phyloP scores from a whole-genome alignment of 257 asterid species.

The Nicotiana paniculata region DNA sequence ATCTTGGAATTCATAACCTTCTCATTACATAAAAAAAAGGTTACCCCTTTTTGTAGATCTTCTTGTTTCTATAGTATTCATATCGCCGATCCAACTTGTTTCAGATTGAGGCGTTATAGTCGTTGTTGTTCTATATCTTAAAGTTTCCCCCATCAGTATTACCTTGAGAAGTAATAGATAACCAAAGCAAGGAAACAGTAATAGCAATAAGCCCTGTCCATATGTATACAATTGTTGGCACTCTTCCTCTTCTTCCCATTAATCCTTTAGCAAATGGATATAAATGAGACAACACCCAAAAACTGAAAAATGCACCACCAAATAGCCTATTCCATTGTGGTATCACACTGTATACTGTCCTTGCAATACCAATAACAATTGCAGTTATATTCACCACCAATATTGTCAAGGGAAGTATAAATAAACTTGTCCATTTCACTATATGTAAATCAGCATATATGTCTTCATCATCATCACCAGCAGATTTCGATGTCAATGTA shows the following conservation, averaged over 20 bases:
- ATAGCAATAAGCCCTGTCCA: slow-evolving; percentile 84
- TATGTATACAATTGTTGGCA: slow-evolving; percentile 77
- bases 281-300: slow-evolving; percentile 87
- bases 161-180: slow-evolving; percentile 41
- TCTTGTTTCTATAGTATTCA: no score
- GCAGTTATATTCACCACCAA: slow-evolving; percentile 52
- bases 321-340: slow-evolving; percentile 88
- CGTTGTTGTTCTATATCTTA: neutral
- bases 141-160: neutral
- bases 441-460: slow-evolving; percentile 63
- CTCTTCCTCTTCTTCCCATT: slow-evolving; percentile 86
- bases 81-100: no score
- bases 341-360: slow-evolving; percentile 69
- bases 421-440: slow-evolving; percentile 82
- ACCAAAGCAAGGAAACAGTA: slow-evolving; percentile 74
- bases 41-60: no score
- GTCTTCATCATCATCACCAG: slow-evolving; percentile 72
- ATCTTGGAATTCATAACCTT: neutral
- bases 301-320: slow-evolving; percentile 84
- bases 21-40: neutral
- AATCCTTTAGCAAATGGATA: slow-evolving; percentile 83
- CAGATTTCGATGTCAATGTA: slow-evolving; percentile 66
- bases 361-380: slow-evolving; percentile 57
- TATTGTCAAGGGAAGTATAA: slow-evolving; percentile 64
- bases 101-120: no score